Conservation (phyloP, 106 monocot genomes). For the Dactylorhiza incarnata region DNA sequence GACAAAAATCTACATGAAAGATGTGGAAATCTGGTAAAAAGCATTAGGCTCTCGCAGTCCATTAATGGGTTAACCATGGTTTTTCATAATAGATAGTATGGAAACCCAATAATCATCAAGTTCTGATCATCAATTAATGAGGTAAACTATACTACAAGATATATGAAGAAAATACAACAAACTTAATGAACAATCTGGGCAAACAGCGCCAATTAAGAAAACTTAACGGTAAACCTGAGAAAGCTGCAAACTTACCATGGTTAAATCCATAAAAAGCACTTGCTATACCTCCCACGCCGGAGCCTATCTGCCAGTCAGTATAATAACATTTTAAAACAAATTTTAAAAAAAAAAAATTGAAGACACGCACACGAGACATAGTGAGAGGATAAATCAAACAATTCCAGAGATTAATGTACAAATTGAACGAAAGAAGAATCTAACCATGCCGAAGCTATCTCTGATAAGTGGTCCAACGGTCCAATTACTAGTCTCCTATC, state of each 20-base stretch:
- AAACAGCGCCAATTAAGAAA: background rate
- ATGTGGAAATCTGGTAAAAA: background rate
- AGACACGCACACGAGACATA: conserved; percentile 4
- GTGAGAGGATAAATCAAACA: background rate
- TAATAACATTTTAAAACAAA: background rate
- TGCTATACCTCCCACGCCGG: conserved; percentile 67
- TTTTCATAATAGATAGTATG: background rate
- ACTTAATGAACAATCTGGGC: background rate
- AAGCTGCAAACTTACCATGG: conserved; percentile 36
- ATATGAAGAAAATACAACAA: background rate
- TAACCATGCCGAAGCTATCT: conserved; percentile 81
- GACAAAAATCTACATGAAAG: background rate
- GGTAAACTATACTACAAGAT: background rate
- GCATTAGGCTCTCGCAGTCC: background rate
- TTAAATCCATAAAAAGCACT: conserved; percentile 92
- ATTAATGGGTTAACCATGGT: background rate
- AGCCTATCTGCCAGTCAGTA: conserved; percentile 53
- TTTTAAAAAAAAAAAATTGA: background rate
- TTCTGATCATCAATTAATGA: background rate
- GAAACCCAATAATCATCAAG: background rate
- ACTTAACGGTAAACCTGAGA: background rate
- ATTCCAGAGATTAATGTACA: background rate
- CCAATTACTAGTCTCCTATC: conserved; percentile 75
- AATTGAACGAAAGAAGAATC: background rate
- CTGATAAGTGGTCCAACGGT: conserved; percentile 69